Evolutionary conservation across 768 basidiomycete species (phyloP).

Genomic region (Guyanaporus albipodus): DNA sequence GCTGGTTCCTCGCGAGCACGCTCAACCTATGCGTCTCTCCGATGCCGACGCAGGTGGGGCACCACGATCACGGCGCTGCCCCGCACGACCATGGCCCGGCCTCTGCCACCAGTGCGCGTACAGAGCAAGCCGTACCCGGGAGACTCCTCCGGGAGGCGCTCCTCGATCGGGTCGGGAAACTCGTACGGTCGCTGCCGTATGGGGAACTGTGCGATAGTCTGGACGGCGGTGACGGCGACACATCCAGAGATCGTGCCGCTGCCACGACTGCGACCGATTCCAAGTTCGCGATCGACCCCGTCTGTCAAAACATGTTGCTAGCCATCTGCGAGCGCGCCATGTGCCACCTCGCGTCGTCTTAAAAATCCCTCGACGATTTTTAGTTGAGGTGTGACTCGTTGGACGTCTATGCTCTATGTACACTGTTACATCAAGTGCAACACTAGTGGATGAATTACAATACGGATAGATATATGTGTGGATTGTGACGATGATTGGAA

Average conservation of each 20-base stretch:
- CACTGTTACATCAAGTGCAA: conserved; percentile 4
- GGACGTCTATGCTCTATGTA: conserved; percentile 12
- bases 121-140: background rate
- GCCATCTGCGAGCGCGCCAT: conserved; percentile 28
- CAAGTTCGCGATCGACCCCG: conserved; percentile 10
- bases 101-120: background rate
- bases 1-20: conserved; percentile 26
- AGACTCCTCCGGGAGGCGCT: conserved; percentile 15
- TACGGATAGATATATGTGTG: conserved; percentile 16
- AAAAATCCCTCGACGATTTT: background rate
- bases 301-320: conserved; percentile 27
- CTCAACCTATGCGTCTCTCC: conserved; percentile 23
- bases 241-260: background rate
- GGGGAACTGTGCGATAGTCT: no score
- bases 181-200: conserved; percentile 17
- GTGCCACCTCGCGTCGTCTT: conserved; percentile 5
- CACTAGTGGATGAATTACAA: conserved; percentile 9
- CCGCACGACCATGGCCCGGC: no score
- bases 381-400: background rate
- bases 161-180: conserved; percentile 22
- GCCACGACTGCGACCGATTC: background rate
- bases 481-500: background rate
- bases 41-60: background rate
- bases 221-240: background rate
- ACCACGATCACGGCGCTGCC: no score